Conservation (phyloP, 495 filamentous ascomycete species). For the Annulohypoxylon moriforme region DNA sequence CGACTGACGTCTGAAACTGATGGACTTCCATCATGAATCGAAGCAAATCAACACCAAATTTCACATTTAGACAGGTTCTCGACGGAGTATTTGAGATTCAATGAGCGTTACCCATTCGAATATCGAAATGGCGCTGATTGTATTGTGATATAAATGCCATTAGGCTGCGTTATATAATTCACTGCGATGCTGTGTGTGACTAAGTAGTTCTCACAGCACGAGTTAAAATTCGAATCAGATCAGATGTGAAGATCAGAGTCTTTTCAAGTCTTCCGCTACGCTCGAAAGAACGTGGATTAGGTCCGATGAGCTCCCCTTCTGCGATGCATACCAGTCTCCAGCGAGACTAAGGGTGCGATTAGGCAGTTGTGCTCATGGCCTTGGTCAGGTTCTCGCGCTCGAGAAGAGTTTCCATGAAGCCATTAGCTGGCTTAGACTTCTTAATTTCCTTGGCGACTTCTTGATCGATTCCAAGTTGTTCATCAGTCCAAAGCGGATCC, state of each 20-base stretch:
- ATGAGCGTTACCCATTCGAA: constrained; percentile 47
- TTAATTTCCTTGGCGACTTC: constrained; percentile 64
- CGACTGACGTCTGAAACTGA: neutral
- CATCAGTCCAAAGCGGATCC: constrained; percentile 84
- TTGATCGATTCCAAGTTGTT: constrained; percentile 77
- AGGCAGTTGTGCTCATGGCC: constrained; percentile 39
- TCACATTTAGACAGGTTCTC: neutral
- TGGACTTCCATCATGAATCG: neutral
- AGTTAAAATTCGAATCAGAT: constrained; percentile 34
- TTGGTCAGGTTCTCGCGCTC: constrained; percentile 49
- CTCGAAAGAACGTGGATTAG: constrained; percentile 49
- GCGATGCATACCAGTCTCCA: constrained; percentile 23
- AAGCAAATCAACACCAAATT: neutral
- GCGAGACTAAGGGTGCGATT: constrained; percentile 25
- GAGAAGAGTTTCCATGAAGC: constrained; percentile 54
- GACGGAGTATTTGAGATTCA: constrained; percentile 21
- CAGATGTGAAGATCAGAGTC: constrained; percentile 22
- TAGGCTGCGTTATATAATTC: constrained; percentile 29
- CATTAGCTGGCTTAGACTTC: constrained; percentile 48
- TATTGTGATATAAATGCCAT: constrained; percentile 35
- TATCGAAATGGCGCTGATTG: constrained; percentile 48
- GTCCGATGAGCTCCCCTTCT: constrained; percentile 49
- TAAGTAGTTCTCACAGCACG: constrained; percentile 13
- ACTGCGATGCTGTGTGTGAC: constrained; percentile 26
- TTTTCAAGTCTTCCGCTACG: constrained; percentile 40